These are phyloP conservation scores for Dactylellina cionopaga DNA, from an alignment of 2,329 filamentous ascomycete species.

Conservation along the genomic window DNA sequence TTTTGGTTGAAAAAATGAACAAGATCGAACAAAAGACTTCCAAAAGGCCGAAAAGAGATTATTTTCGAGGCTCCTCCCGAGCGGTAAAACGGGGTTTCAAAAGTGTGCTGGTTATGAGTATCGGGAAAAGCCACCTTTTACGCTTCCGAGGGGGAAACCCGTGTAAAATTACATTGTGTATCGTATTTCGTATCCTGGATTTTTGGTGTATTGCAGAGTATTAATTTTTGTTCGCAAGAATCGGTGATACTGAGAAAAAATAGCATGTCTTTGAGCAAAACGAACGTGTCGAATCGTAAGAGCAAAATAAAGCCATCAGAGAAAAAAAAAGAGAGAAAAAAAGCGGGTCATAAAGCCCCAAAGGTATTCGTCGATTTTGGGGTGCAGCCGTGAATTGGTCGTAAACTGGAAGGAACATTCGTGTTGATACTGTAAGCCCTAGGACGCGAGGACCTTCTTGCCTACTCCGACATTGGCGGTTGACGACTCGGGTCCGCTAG, in stretches of 20 bases:
- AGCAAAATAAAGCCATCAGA: neutral
- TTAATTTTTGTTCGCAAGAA: conserved; percentile 37
- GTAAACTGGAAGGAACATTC: conserved; percentile 8
- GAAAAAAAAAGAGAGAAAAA: no score
- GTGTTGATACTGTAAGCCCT: conserved; percentile 9
- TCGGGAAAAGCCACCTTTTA: neutral
- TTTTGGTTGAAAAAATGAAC: conserved; percentile 21
- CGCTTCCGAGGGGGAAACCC: neutral
- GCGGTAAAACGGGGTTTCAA: neutral
- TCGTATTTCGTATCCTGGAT: conserved; percentile 12
- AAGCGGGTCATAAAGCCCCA: conserved; percentile 25
- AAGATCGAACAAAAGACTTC: conserved; percentile 16
- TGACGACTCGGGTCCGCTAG: conserved; percentile 29
- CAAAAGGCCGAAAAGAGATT: conserved; percentile 42
- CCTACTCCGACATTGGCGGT: conserved; percentile 27
- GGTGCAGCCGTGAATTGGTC: conserved; percentile 15
- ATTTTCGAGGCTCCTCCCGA: neutral
- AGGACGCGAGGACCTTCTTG: conserved; percentile 46
- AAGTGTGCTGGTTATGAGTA: neutral
- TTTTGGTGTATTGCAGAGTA: conserved; percentile 8
- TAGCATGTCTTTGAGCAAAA: conserved; percentile 28
- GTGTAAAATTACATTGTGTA: conserved; percentile 52
- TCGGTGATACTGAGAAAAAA: conserved; percentile 10
- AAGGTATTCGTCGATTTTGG: conserved; percentile 25
- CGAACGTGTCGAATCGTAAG: conserved; percentile 50